Conservation (phyloP, 257 asterid species). For the Przewalskia tangutica region DNA sequence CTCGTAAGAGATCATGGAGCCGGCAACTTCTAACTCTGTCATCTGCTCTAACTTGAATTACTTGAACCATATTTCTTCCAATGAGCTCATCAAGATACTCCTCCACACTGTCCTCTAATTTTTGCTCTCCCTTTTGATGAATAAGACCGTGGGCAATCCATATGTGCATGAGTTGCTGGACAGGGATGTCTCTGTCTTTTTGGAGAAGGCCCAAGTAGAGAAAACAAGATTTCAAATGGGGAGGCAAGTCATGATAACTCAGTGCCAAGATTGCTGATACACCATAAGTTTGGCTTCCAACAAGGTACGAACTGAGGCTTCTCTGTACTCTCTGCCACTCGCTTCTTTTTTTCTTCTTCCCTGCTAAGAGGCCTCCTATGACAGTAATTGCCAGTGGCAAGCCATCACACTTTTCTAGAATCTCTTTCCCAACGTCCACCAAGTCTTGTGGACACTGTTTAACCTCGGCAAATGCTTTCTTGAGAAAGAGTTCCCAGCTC, state of each 20-base stretch:
- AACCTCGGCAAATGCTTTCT: neutral
- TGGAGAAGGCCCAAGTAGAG: slow-evolving; percentile 10
- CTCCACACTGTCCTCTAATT: slow-evolving; percentile 15
- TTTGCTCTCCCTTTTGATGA: neutral
- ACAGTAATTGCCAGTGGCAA: slow-evolving; percentile 17
- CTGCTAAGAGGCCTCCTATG: slow-evolving; percentile 8
- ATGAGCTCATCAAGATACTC: slow-evolving; percentile 18
- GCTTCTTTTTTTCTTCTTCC: neutral
- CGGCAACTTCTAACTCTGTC: neutral
- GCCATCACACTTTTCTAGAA: slow-evolving; percentile 11
- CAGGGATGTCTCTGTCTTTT: slow-evolving; percentile 6
- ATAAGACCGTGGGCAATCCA: slow-evolving; percentile 28
- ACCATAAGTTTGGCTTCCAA: neutral
- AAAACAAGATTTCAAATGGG: slow-evolving; percentile 16
- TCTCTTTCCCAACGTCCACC: slow-evolving; percentile 12
- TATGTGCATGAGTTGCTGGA: slow-evolving; percentile 9
- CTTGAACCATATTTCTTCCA: slow-evolving; percentile 12
- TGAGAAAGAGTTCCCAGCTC: slow-evolving; percentile 20
- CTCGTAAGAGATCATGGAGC: slow-evolving; percentile 9
- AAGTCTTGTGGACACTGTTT: slow-evolving; percentile 1
- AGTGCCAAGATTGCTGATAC: neutral
- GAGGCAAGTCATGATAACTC: slow-evolving; percentile 16
- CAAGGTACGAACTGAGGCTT: neutral
- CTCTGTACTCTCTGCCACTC: slow-evolving; percentile 17
- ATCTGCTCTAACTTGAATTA: neutral